Conservation (phyloP, 75 land plant species). For the Cryptomeria japonica region DNA sequence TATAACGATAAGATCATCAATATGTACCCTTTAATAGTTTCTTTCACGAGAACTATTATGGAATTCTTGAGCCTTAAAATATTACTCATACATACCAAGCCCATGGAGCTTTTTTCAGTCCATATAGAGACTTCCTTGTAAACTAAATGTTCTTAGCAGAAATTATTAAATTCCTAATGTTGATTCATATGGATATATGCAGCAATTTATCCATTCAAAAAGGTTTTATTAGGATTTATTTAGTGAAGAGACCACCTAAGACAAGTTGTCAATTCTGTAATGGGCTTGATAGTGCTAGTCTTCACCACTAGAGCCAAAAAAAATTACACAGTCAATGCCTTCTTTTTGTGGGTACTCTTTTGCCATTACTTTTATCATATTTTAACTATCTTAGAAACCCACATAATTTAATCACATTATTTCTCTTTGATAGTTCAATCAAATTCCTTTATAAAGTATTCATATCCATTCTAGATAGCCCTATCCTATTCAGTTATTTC, state of each 20-base stretch:
- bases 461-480: neutral
- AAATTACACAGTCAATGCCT: neutral
- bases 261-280: too few relatives aligned
- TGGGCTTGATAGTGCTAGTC: neutral
- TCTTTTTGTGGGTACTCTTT: neutral
- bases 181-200: neutral
- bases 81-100: too few relatives aligned
- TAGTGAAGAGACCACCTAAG: neutral
- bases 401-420: neutral
- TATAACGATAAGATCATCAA: neutral
- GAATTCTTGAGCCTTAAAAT: neutral
- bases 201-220: neutral
- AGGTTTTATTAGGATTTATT: too few relatives aligned
- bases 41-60: neutral
- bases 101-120: too few relatives aligned
- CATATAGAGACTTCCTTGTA: too few relatives aligned
- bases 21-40: neutral
- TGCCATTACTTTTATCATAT: neutral
- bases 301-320: neutral
- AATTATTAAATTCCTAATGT: too few relatives aligned
- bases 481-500: neutral
- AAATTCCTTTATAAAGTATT: neutral
- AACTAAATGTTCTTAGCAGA: too few relatives aligned
- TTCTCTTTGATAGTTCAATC: neutral
- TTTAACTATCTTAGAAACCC: neutral